A percentile compares a stretch with the other conserved stretches of the same genome.
phyloP scores from a whole-genome alignment of 2,329 filamentous ascomycete species.

The Colletotrichum filicis region DNA sequence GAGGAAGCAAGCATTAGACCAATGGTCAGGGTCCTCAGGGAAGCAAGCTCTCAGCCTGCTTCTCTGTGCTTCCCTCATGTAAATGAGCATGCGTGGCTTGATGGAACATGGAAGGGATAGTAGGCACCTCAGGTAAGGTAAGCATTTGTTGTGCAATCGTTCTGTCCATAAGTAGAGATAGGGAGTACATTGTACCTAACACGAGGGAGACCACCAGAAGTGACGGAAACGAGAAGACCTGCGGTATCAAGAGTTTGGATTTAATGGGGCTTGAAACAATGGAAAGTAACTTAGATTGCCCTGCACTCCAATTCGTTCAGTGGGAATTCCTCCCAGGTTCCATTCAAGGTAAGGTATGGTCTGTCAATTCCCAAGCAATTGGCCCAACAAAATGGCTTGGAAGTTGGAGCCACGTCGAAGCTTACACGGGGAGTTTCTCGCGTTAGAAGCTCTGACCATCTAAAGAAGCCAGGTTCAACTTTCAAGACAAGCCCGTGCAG shows the following conservation, averaged over 20 bases:
- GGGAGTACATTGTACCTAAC: neutral
- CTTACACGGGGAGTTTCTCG: neutral
- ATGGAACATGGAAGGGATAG: neutral
- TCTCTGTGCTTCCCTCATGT: neutral
- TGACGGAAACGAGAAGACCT: neutral
- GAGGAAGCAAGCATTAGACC: neutral
- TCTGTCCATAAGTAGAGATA: neutral
- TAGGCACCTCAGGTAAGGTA: neutral
- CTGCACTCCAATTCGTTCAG: neutral
- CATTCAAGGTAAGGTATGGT: neutral
- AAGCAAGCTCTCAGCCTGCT: neutral
- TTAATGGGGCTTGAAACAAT: neutral
- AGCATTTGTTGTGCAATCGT: neutral
- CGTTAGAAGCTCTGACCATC: neutral
- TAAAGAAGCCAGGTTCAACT: neutral
- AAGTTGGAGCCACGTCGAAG: neutral
- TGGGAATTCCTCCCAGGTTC: neutral
- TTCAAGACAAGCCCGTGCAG: too few relatives aligned
- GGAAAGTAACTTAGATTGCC: neutral
- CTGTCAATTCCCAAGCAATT: neutral
- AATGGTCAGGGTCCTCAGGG: neutral
- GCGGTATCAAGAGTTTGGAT: neutral
- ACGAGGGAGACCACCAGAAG: slow-evolving; percentile 1
- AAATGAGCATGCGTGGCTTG: slow-evolving; percentile 15
- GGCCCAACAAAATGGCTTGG: neutral